Evolutionary conservation across 2,329 filamentous ascomycete species (phyloP).

Genomic region (Ophiostoma ips): DNA sequence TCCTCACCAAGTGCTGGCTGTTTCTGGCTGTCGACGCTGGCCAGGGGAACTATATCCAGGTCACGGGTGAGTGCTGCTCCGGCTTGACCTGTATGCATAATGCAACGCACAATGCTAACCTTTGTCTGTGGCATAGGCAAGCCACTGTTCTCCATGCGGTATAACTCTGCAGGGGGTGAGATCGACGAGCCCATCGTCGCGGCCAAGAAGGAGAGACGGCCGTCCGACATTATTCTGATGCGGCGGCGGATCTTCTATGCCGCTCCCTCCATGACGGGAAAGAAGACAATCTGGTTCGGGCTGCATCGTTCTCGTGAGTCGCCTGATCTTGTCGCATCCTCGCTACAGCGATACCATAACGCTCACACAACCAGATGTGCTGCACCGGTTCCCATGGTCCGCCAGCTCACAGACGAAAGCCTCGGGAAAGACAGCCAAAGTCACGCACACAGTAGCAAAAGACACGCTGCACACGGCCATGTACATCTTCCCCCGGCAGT

Average conservation of each 20-base stretch:
- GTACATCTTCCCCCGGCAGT: conserved; percentile 88
- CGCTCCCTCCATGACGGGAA: conserved; percentile 53
- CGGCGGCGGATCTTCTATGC: conserved; percentile 81
- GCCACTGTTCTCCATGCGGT: background rate
- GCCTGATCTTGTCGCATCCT: background rate
- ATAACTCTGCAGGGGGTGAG: background rate
- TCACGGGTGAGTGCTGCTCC: conserved; percentile 50
- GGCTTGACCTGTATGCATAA: conserved; percentile 13
- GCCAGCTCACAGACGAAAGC: conserved; percentile 34
- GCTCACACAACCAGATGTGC: background rate
- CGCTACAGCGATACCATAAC: background rate
- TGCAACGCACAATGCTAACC: background rate
- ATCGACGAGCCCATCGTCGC: background rate
- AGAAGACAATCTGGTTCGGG: conserved; percentile 26
- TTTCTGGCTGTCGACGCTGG: conserved; percentile 50
- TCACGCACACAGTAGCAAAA: conserved; percentile 21
- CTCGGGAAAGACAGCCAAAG: conserved; percentile 54
- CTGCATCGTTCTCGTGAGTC: background rate
- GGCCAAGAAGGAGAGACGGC: background rate
- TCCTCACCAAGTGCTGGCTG: conserved; percentile 65
- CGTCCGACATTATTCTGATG: conserved; percentile 51
- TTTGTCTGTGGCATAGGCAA: background rate
- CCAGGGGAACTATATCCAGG: conserved; percentile 57
- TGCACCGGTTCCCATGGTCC: background rate
- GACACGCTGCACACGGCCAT: conserved; percentile 65